A percentile compares a stretch with the other conserved stretches of the same genome.
Evolutionary conservation across 495 filamentous ascomycete genomes (phyloP).

Genomic region (Aspergillus baeticus): DNA sequence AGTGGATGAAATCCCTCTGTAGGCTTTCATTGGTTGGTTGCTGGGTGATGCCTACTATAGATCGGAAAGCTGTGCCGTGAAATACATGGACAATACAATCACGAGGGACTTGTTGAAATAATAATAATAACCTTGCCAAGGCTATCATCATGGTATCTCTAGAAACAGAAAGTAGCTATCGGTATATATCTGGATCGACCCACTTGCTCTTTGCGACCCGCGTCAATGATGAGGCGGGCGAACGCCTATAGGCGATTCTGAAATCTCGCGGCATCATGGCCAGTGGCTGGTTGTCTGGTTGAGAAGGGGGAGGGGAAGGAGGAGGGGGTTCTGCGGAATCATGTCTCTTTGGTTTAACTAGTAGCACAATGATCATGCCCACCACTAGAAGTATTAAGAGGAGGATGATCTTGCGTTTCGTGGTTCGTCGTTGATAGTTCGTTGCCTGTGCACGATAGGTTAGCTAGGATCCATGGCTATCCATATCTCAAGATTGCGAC

Average conservation of each 20-base stretch:
- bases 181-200: slow-evolving; percentile 43
- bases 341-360: slow-evolving; percentile 74
- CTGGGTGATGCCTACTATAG: too few relatives aligned
- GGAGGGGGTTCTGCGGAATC: slow-evolving; percentile 27
- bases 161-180: slow-evolving; percentile 21
- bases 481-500: slow-evolving; percentile 17
- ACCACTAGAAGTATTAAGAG: slow-evolving; percentile 79
- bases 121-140: slow-evolving; percentile 6
- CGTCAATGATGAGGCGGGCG: slow-evolving; percentile 20
- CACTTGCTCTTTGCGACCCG: slow-evolving; percentile 33
- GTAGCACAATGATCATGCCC: slow-evolving; percentile 81
- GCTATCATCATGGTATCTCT: slow-evolving; percentile 20
- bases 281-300: slow-evolving; percentile 13
- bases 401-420: slow-evolving; percentile 88
- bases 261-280: slow-evolving; percentile 8
- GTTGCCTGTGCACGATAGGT: slow-evolving; percentile 50
- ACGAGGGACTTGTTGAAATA: neutral
- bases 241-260: slow-evolving; percentile 8
- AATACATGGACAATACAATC: too few relatives aligned
- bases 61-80: too few relatives aligned
- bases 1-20: too few relatives aligned
- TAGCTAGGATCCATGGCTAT: neutral
- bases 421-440: slow-evolving; percentile 84
- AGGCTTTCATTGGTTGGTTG: too few relatives aligned
- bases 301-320: slow-evolving; percentile 16